Base-by-base conservation (phyloP, 2,329 filamentous ascomycete species). In the Dothideomycetidae sp. region DNA sequence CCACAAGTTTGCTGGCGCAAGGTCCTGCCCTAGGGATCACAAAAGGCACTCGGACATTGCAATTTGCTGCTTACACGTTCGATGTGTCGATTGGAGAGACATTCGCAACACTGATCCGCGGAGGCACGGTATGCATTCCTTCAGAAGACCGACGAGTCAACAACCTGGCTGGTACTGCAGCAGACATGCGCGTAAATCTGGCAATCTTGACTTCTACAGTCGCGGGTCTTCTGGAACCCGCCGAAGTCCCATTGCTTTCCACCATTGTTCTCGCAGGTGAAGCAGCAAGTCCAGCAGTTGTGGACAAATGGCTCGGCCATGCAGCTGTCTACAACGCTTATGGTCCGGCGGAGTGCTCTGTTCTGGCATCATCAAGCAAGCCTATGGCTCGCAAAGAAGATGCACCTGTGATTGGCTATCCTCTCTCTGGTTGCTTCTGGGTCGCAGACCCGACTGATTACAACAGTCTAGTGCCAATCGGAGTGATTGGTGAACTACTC, bases 251-350 rank as follows among this genome's bases (percentile, higher is more conserved):
- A 46, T 40, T 53, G 4, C 45, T 68, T 36, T 60, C 64, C 40
- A 57, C 57, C 1, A 50, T 69, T 7, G 53, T 58, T 0, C 53
- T 56, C n/a, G 63, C 61, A 29, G 66, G 65, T 23, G 65, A 68
- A 44, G 49, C 50, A 15, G 54, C 59, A 43, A 49, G 54, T 2
- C 47, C 53, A 18, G 51, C 50, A 19, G 53, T 59, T 40, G 54
- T 62, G 21, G 32, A 38, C 11, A 51, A 51, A 14, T 65, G 61
- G 61, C 45, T 43, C 23, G 53, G 55, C 17, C 48, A 54, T 4
- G 52, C 59, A n/a, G 53, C 52, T 10, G 49, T 66, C 0, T 52
- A 62, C 18, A 63, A 62, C 18, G 56, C 53, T 2, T 67, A 67
- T 36, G 63, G 63, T 2, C 63, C 63, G 2, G 59, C 55, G 2